Conservation (phyloP, 2,329 filamentous ascomycete genomes). For the Cryphonectria japonica region DNA sequence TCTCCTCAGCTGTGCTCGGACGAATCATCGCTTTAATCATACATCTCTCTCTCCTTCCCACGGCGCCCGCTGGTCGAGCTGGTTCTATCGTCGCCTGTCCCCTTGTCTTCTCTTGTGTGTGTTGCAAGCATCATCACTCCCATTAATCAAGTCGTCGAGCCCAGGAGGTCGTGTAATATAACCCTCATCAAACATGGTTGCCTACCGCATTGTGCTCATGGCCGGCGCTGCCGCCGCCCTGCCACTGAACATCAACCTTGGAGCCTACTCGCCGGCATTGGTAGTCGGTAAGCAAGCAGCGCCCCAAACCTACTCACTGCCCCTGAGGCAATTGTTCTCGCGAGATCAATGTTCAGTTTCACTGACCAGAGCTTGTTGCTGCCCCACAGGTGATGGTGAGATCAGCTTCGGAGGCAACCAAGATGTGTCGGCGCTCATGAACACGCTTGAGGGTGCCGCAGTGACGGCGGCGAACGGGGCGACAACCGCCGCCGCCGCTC, state of each 20-base stretch:
- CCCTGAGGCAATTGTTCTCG: background rate
- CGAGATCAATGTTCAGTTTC: background rate
- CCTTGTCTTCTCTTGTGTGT: conserved; percentile 40
- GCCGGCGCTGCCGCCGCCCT: conserved; percentile 44
- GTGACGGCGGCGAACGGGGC: conserved; percentile 42
- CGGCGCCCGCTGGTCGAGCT: conserved; percentile 9
- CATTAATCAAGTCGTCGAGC: conserved; percentile 17
- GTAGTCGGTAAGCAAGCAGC: conserved; percentile 38
- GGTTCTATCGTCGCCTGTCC: conserved; percentile 8
- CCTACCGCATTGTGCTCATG: conserved; percentile 41
- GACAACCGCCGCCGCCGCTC: conserved; percentile 35
- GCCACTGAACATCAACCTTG: conserved; percentile 49
- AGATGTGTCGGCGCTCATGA: conserved; percentile 51
- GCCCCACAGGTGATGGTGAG: conserved; percentile 46
- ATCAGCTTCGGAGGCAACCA: conserved; percentile 51
- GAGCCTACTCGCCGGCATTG: conserved; percentile 49
- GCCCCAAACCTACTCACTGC: background rate
- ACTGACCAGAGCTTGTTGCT: conserved; percentile 14
- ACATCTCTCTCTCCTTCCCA: conserved; percentile 23
- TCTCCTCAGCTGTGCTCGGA: conserved; percentile 42
- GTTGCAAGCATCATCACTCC: conserved; percentile 30
- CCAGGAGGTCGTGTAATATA: conserved; percentile 21
- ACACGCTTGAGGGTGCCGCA: conserved; percentile 51
- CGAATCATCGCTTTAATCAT: conserved; percentile 35
- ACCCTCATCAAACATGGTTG: conserved; percentile 42